phyloP scores from a whole-genome alignment of 2,329 filamentous ascomycete genomes.

The Calonectria naviculata region DNA sequence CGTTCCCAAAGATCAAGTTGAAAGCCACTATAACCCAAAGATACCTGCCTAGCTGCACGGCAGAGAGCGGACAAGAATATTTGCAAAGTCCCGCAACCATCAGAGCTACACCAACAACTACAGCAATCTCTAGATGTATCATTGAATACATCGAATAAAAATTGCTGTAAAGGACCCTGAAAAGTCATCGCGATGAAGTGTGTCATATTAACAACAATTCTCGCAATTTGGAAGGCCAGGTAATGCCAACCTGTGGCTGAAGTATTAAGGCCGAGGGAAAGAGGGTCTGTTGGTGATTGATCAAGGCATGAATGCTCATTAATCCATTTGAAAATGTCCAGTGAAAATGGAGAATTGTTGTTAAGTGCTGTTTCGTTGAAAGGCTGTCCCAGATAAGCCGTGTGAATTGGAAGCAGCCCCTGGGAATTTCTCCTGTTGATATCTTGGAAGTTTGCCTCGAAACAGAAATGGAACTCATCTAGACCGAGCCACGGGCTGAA shows the following conservation, averaged over 20 bases:
- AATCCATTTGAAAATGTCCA: background rate
- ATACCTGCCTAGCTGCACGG: background rate
- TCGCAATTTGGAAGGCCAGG: background rate
- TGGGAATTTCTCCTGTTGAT: background rate
- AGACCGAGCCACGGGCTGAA: background rate
- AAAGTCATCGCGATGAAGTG: background rate
- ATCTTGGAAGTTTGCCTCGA: background rate
- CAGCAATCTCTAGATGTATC: background rate
- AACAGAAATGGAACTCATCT: background rate
- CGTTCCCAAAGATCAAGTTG: background rate
- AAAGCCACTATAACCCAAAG: background rate
- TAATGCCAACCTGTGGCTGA: constrained; percentile 2
- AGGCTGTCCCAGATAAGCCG: background rate
- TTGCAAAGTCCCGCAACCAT: background rate
- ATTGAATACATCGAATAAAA: background rate
- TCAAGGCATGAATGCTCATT: background rate
- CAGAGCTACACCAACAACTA: background rate
- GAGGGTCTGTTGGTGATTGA: background rate
- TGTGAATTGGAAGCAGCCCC: background rate
- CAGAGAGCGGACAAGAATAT: background rate
- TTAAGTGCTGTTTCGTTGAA: too few relatives aligned
- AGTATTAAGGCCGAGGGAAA: background rate
- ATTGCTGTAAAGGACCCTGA: background rate
- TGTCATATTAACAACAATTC: too few relatives aligned
- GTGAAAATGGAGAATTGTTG: background rate